Percentiles rank a stretch among this genome's conserved stretches.
Evolutionary conservation across 2,329 filamentous ascomycete species (phyloP).

Genomic region (Calonectria pauciramosa): DNA sequence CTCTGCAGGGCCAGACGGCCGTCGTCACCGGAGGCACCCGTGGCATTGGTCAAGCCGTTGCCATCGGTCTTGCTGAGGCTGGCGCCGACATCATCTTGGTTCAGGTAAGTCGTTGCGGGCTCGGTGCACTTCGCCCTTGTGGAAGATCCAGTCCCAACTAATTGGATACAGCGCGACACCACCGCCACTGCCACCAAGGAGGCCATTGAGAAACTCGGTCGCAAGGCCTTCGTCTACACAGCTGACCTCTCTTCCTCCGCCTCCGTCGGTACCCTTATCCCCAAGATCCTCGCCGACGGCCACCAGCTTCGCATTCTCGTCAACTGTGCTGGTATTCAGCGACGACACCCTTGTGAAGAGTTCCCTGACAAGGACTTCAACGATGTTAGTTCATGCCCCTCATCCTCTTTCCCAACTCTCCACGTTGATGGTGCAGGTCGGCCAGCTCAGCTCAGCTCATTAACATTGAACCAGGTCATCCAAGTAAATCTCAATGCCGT

Average conservation of each 20-base stretch:
- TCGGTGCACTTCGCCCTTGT: slow-evolving; percentile 7
- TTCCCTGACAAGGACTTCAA: slow-evolving; percentile 86
- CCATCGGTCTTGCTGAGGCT: slow-evolving; percentile 70
- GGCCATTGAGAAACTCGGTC: slow-evolving; percentile 74
- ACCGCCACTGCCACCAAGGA: slow-evolving; percentile 67
- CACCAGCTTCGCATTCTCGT: slow-evolving; percentile 82
- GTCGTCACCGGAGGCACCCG: slow-evolving; percentile 70
- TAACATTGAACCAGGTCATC: slow-evolving; percentile 67
- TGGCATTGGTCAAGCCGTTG: slow-evolving; percentile 70
- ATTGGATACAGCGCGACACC: slow-evolving; percentile 55
- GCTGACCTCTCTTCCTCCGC: slow-evolving; percentile 75
- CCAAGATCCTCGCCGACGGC: slow-evolving; percentile 72
- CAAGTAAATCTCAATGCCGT: slow-evolving; percentile 90
- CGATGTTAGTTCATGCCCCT: slow-evolving; percentile 58
- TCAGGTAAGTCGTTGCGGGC: slow-evolving; percentile 55
- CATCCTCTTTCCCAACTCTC: background rate
- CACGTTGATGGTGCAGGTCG: background rate
- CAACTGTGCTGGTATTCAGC: slow-evolving; percentile 90
- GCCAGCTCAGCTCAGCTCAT: background rate
- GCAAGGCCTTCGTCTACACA: slow-evolving; percentile 76
- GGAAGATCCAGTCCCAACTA: background rate
- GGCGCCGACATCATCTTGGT: slow-evolving; percentile 70
- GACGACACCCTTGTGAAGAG: slow-evolving; percentile 78
- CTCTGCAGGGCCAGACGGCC: slow-evolving; percentile 68
- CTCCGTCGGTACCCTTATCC: slow-evolving; percentile 72